Evolutionary conservation across 2,329 filamentous ascomycete species (phyloP).

Genomic region (Ceratocystiopsis sp.): DNA sequence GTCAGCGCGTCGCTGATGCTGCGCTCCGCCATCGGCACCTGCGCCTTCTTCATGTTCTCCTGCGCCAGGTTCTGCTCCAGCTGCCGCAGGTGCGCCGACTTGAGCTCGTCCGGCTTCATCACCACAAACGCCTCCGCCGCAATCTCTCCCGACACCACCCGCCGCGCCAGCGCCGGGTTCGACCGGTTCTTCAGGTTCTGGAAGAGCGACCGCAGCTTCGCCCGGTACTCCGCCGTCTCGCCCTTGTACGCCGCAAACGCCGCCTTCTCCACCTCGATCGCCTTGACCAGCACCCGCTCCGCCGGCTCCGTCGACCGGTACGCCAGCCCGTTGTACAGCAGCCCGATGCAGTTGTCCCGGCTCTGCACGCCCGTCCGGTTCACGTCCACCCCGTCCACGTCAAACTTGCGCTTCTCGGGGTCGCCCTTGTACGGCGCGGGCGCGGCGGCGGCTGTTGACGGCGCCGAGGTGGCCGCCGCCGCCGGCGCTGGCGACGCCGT

Average conservation of each 20-base stretch:
- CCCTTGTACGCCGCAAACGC: slow-evolving; percentile 54
- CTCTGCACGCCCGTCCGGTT: slow-evolving; percentile 55
- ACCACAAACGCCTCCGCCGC: slow-evolving; percentile 55
- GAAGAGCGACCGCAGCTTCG: slow-evolving; percentile 82
- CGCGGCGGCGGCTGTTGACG: slow-evolving; percentile 35
- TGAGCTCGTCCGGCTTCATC: slow-evolving; percentile 84
- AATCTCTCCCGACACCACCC: slow-evolving; percentile 62
- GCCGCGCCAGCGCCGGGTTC: slow-evolving; percentile 59
- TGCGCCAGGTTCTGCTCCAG: slow-evolving; percentile 61
- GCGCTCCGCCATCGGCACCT: slow-evolving; percentile 84
- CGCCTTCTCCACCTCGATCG: slow-evolving; percentile 69
- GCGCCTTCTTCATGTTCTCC: slow-evolving; percentile 94
- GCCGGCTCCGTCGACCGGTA: slow-evolving; percentile 54
- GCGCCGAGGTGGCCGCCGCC: slow-evolving; percentile 27
- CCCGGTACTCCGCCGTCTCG: slow-evolving; percentile 60
- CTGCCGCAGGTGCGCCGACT: slow-evolving; percentile 64
- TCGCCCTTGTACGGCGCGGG: slow-evolving; percentile 34
- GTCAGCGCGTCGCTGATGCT: slow-evolving; percentile 75
- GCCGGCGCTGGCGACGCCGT: slow-evolving; percentile 27
- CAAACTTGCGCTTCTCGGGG: slow-evolving; percentile 65
- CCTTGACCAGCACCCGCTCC: slow-evolving; percentile 52
- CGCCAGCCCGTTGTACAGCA: slow-evolving; percentile 83
- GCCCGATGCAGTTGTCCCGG: slow-evolving; percentile 72
- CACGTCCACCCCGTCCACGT: slow-evolving; percentile 63
- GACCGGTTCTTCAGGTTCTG: slow-evolving; percentile 88